Percentiles rank a stretch among this genome's conserved stretches.
These are phyloP conservation scores for Simplicillium aogashimaense DNA, from an alignment of 2,329 filamentous ascomycete species.

Conservation along the genomic window DNA sequence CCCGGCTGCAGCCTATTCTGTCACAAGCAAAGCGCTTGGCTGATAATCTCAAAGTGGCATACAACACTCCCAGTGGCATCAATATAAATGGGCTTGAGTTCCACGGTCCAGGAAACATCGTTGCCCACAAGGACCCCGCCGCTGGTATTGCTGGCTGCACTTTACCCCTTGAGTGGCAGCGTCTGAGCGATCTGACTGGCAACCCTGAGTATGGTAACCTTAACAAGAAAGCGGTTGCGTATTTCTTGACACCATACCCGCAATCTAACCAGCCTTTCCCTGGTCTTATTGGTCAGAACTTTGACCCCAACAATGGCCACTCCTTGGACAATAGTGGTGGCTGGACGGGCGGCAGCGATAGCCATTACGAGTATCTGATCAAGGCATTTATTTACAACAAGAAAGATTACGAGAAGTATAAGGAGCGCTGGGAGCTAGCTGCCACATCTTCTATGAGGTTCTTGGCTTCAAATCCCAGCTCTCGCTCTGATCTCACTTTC, in stretches of 20 bases:
- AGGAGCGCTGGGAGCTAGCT: conserved; percentile 60
- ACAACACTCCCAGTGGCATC: conserved; percentile 61
- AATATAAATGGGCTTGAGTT: conserved; percentile 52
- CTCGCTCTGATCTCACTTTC: conserved; percentile 61
- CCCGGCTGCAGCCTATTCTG: conserved; percentile 25
- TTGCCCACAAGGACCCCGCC: not conserved
- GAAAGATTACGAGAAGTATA: conserved; percentile 48
- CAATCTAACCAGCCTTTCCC: conserved; percentile 55
- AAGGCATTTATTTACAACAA: conserved; percentile 78
- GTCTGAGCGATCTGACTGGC: conserved; percentile 61
- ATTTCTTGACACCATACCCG: conserved; percentile 57
- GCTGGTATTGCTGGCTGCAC: conserved; percentile 45
- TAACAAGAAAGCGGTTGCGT: conserved; percentile 54
- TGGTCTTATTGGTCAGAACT: conserved; percentile 57
- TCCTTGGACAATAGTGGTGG: conserved; percentile 58
- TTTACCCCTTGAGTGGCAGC: conserved; percentile 70
- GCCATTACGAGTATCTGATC: conserved; percentile 76
- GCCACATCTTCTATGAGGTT: conserved; percentile 62
- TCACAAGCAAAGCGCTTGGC: conserved; percentile 56
- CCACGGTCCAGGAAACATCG: conserved; percentile 1
- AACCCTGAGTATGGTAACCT: conserved; percentile 54
- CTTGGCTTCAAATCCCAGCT: conserved; percentile 54
- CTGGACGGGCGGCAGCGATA: conserved; percentile 67
- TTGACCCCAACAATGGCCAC: conserved; percentile 51
- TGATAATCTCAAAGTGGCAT: conserved; percentile 62